Conservation (phyloP, 805 yeast genomes). For the Spathaspora hagerdaliae region DNA sequence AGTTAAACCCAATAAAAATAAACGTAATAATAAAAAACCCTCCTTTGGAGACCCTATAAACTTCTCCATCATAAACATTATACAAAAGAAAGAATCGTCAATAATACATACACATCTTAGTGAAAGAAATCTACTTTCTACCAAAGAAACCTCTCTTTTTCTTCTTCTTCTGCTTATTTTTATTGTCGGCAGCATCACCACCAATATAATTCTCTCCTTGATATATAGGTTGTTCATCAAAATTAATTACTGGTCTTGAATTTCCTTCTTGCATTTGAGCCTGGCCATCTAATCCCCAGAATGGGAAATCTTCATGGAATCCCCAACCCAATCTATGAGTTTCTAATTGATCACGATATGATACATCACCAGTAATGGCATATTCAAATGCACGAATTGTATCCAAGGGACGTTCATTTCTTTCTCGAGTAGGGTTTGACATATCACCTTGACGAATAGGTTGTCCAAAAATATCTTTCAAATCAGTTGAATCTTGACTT, state of each 20-base stretch:
- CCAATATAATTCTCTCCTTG: constrained; percentile 60
- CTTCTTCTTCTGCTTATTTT: constrained; percentile 44
- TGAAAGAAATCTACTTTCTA: constrained; percentile 34
- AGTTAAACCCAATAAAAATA: no score
- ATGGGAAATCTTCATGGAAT: constrained; percentile 75
- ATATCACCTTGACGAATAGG: constrained; percentile 76
- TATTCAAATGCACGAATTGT: constrained; percentile 93
- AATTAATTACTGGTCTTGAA: constrained; percentile 39
- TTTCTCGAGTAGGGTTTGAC: constrained; percentile 87
- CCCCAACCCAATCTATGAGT: constrained; percentile 79
- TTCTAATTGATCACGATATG: constrained; percentile 78
- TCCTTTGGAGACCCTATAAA: no score
- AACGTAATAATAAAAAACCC: no score
- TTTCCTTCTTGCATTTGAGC: constrained; percentile 20
- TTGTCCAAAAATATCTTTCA: constrained; percentile 83
- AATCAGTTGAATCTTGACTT: constrained; percentile 48
- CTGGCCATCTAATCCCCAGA: constrained; percentile 33
- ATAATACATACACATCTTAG: no score
- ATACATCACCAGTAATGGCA: constrained; percentile 84
- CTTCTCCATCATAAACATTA: no score
- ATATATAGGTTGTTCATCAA: constrained; percentile 39
- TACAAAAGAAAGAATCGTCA: no score
- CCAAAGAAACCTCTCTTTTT: constrained; percentile 70
- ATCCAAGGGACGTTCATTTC: constrained; percentile 96
- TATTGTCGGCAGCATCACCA: constrained; percentile 22